Evolutionary conservation across 441 rosid genomes (phyloP), one percentile per base, ranked within the genome.

Genomic region (Kokia cookei): DNA sequence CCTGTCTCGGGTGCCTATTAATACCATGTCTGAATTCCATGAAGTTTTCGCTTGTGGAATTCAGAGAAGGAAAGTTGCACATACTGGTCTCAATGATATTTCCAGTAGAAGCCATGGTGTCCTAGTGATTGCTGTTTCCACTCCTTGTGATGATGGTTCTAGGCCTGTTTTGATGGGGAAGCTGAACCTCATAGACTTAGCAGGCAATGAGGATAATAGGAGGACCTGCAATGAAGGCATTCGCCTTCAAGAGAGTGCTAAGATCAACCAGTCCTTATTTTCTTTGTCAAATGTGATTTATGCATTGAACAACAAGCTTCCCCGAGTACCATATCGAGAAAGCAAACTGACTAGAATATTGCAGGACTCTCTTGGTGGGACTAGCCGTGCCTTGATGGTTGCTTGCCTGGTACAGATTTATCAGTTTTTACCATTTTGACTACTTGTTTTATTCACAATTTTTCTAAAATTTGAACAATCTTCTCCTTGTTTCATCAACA

Each of bases 331-430:
- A 6, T 96, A 96, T 62, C 84, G 98, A 61, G 99, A 96, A 80
- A 93, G 95, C 87, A 96, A 92, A 79, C 76, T 93, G 87, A 96
- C 99, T 24, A 85, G 99, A 63, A 92, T 96, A 78, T 62, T 93
- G 84, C 97, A 93, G 78, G 98, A 96, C 75, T 96, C 99, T 32
- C 88, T 96, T 19, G 99, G 99, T 48, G 99, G 98, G 74, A 88
- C 84, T 50, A 96, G 93, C 59, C 85, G 82, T 27, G 87, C 97
- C 66, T 78, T 96, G 79, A 92, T 96, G 99, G 91, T 93, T 58
- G 95, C 97, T 65, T 96, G 98, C 73, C 78, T 93, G 85, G 99
- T 96, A 84, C 58, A 85, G 27, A 73, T 6, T 5, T 50, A 64
- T 60, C 29, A 54, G 26, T 2, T 60, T 68, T 29, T 64, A 6